These are phyloP conservation scores for Rubroboletus pulcherrimus DNA, from an alignment of 768 basidiomycete genomes.

Conservation along the genomic window DNA sequence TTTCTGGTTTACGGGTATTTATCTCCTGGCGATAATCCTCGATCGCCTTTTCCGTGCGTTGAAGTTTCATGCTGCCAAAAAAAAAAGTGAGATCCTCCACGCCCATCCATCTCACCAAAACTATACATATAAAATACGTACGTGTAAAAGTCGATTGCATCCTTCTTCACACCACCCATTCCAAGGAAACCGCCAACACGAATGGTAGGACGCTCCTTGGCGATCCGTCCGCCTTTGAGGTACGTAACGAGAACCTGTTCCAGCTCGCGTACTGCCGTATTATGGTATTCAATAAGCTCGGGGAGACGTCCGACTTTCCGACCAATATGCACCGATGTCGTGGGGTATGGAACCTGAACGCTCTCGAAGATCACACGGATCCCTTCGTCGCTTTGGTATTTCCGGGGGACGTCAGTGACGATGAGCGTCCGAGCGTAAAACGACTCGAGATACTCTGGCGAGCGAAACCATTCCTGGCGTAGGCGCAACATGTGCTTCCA, in stretches of 20 bases:
- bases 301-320: constrained; percentile 86
- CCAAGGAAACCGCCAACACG: constrained; percentile 77
- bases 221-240: constrained; percentile 77
- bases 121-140: constrained; percentile 42
- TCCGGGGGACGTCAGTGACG: constrained; percentile 74
- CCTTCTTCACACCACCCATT: constrained; percentile 78
- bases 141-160: constrained; percentile 95
- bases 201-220: constrained; percentile 77
- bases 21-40: constrained; percentile 71
- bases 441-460: constrained; percentile 79
- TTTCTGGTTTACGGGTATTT: constrained; percentile 75
- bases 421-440: constrained; percentile 94
- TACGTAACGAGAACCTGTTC: constrained; percentile 88
- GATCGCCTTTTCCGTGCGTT: constrained; percentile 68
- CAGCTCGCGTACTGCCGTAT: constrained; percentile 88
- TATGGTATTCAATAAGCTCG: constrained; percentile 87
- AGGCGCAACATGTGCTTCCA: constrained; percentile 78
- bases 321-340: constrained; percentile 86
- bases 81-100: constrained; percentile 6
- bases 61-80: constrained; percentile 37
- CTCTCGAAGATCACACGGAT: constrained; percentile 71
- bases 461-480: constrained; percentile 84
- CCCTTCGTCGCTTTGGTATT: constrained; percentile 81
- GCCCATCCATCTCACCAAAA: neutral
- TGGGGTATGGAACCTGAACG: constrained; percentile 81